A percentile compares a stretch with the other conserved stretches of the same genome.
Evolutionary conservation across 352 stramenopile species (phyloP).

Genomic region (Phytophthora europaea): DNA sequence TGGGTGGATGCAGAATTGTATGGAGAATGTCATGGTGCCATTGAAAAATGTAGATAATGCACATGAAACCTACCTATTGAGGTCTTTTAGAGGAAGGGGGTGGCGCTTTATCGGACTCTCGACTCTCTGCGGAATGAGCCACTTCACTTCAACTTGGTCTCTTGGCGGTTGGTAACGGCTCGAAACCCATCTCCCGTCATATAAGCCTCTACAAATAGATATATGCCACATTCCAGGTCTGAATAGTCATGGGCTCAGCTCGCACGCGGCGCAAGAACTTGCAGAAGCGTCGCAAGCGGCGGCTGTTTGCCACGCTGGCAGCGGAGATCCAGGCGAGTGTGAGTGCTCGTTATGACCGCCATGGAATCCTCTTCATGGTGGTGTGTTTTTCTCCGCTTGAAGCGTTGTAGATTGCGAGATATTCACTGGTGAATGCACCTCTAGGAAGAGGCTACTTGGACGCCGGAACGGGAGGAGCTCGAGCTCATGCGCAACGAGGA

Average conservation of each 20-base stretch:
- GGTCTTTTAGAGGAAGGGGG: background rate
- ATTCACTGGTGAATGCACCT: slow-evolving; percentile 4
- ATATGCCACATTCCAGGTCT: slow-evolving; percentile 21
- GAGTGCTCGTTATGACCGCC: slow-evolving; percentile 1
- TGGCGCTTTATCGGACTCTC: slow-evolving; percentile 17
- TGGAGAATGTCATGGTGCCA: background rate
- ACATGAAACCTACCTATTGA: slow-evolving; percentile 4
- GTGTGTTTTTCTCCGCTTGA: slow-evolving; percentile 6
- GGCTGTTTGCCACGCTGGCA: slow-evolving; percentile 66
- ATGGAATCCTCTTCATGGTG: background rate
- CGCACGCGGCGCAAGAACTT: slow-evolving; percentile 83
- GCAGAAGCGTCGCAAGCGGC: slow-evolving; percentile 78
- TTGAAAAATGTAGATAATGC: background rate
- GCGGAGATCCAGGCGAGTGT: slow-evolving; percentile 61
- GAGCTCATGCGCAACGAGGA: slow-evolving; percentile 71
- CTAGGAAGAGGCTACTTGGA: slow-evolving; percentile 54
- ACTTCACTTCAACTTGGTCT: slow-evolving; percentile 40
- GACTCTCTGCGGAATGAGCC: slow-evolving; percentile 29
- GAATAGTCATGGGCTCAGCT: slow-evolving; percentile 48
- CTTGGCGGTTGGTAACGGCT: slow-evolving; percentile 24
- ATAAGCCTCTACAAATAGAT: slow-evolving; percentile 3
- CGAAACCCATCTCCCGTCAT: slow-evolving; percentile 5
- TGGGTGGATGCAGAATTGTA: slow-evolving; percentile 6
- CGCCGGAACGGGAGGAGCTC: slow-evolving; percentile 54
- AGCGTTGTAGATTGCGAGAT: slow-evolving; percentile 11